Conservation (phyloP, 352 stramenopile species). For the Plasmopara muralis region DNA sequence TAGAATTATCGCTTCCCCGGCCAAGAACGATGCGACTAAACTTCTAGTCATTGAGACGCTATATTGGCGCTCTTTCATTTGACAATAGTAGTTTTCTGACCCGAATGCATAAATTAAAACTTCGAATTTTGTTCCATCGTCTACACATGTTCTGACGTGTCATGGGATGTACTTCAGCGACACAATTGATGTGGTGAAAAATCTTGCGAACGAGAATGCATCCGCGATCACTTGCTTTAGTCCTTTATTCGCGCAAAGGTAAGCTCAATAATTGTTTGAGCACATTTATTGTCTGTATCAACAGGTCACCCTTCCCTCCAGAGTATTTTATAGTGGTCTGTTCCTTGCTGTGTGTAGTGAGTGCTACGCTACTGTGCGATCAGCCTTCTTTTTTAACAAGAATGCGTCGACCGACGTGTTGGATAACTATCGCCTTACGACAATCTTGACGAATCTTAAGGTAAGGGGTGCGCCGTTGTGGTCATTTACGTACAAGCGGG, state of each 20-base stretch:
- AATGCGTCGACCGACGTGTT: constrained; percentile 21
- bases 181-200: constrained; percentile 44
- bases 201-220: constrained; percentile 56
- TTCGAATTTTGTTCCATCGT: no score
- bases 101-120: no score
- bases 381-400: constrained; percentile 40
- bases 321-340: constrained; percentile 24
- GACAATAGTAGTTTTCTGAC: no score
- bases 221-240: constrained; percentile 61
- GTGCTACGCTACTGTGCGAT: constrained; percentile 41
- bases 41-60: no score
- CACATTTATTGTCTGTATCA: background rate
- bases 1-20: no score
- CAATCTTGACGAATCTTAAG: constrained; percentile 25
- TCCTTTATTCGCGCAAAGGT: constrained; percentile 56
- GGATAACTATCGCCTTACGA: constrained; percentile 19
- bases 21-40: no score
- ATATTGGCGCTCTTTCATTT: no score
- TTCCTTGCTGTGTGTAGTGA: constrained; percentile 30
- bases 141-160: constrained; percentile 24
- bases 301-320: constrained; percentile 35
- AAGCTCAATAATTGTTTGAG: background rate
- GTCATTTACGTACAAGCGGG: constrained; percentile 28
- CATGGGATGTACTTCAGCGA: constrained; percentile 39
- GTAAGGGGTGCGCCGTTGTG: constrained; percentile 25